Base-by-base conservation (phyloP, 139 green algal genomes). In the Chlamydomonas sp. region DNA sequence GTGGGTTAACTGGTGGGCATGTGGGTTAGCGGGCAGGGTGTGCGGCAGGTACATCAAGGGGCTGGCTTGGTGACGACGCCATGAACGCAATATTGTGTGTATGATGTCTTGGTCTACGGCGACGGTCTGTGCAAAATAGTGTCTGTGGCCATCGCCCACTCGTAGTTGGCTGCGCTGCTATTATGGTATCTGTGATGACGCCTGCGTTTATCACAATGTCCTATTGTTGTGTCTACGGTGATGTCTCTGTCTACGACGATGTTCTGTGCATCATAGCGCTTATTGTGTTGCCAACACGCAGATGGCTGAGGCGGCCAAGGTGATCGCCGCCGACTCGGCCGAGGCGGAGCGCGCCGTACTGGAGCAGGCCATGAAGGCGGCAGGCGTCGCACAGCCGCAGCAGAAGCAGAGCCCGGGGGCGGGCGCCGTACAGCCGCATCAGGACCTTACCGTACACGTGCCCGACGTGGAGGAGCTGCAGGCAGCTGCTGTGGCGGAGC, bases 401-500 rank as follows among this genome's bases (percentile, higher is more conserved):
- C 74, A 63, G 49, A 8, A 62, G 74, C 49, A 63, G 74, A 2
- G 2, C 6, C 74, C 6, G 9, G 7, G 9, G 18, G 71, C 20
- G 18, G 18, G 3, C 6, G 67, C 62, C 17, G 59, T 69, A 5
- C 18, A 31, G 18, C 59, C 17, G 4, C 68, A 78, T 15, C 61
- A 61, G 15, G 80, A 78, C n/a, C 20, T 0, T 49, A 0, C 31
- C 31, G 31, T 49, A 49, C 31, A 49, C 31, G 31, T 49, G 31
- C 31, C 31, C 31, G 31, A 49, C 31, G 31, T 86, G 69, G 82
- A 86, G 62, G 82, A 86, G 59, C 16, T 49, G 71, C 82, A 86
- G 61, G 82, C 82, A 20, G 82, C 49, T 1, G 71, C 82, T n/a
- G n/a, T 72, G 71, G 82, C 82, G 71, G 82, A 86, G 71, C 82